phyloP scores from a whole-genome alignment of 306 rosid genomes.

The Cucurbita maxima region DNA sequence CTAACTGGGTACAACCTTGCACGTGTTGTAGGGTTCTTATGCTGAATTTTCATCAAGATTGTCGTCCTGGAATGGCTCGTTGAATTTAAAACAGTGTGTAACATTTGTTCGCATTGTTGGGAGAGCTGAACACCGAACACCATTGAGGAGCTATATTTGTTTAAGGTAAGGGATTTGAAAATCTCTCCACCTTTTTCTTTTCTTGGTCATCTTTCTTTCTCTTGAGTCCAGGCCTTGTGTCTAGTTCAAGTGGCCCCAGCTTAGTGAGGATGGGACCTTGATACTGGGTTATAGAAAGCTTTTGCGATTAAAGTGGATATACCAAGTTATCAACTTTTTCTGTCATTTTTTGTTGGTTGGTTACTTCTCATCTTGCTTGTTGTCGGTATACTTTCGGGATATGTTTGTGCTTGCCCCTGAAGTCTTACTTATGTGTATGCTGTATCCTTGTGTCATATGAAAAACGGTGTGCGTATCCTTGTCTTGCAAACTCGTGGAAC shows the following conservation, averaged over 20 bases:
- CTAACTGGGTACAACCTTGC: neutral
- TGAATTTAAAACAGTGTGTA: constrained; percentile 41
- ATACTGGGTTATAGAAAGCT: neutral
- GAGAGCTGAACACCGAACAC: constrained; percentile 30
- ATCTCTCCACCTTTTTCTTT: neutral
- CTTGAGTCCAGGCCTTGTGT: neutral
- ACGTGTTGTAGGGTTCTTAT: constrained; percentile 38
- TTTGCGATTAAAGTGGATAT: neutral
- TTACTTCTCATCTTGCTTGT: neutral
- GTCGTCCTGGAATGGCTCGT: constrained; percentile 33
- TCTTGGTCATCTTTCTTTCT: neutral
- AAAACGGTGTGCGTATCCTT: neutral
- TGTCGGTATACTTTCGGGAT: neutral
- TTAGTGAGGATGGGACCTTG: neutral
- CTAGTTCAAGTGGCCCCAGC: neutral
- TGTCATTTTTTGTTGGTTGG: neutral
- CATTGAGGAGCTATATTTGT: constrained; percentile 26
- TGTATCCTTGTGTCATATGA: neutral
- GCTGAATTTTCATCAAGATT: constrained; percentile 24
- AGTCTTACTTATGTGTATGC: neutral
- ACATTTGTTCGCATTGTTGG: constrained; percentile 31
- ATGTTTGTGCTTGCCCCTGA: neutral
- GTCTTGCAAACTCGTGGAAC: constrained; percentile 12
- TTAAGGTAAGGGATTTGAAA: constrained; percentile 31
- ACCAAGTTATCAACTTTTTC: neutral